Conservation (phyloP, 192 early-diverging fungal species). For the Backusella luteola region DNA sequence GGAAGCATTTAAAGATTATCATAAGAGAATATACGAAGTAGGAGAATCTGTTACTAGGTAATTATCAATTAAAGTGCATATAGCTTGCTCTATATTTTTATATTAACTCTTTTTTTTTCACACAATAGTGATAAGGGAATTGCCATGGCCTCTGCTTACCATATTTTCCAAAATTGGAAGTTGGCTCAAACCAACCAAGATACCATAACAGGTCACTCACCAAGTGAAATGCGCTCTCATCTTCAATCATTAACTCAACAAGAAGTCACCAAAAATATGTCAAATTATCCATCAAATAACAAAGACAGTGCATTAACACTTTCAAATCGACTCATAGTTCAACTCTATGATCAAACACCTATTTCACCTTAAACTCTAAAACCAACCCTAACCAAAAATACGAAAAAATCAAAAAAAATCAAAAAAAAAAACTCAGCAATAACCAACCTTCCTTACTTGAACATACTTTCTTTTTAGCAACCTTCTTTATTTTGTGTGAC, state of each 20-base stretch:
- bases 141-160: constrained; percentile 37
- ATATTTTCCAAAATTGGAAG: constrained; percentile 33
- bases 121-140: constrained; percentile 34
- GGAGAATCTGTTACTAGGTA: constrained; percentile 25
- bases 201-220: not conserved
- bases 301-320: constrained; percentile 16
- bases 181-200: constrained; percentile 2
- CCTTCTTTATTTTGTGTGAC: not conserved
- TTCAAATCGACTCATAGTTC: constrained; percentile 20
- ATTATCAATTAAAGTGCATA: not conserved
- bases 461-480: constrained; percentile 1
- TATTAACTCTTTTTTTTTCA: not conserved
- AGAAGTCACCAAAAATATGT: constrained; percentile 14
- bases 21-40: constrained; percentile 21
- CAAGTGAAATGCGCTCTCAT: not conserved
- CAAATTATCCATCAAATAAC: constrained; percentile 17
- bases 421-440: not conserved
- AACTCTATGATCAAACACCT: constrained; percentile 30
- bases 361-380: constrained; percentile 17
- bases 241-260: constrained; percentile 15
- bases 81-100: not conserved
- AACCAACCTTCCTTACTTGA: constrained; percentile 5
- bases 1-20: constrained; percentile 31
- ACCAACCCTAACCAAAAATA: not conserved
- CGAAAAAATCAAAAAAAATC: not conserved